Percentiles rank a stretch among this genome's conserved stretches.
These are phyloP conservation scores for Aspergillus clavatus DNA, from an alignment of 2,329 filamentous ascomycete species.

Conservation along the genomic window DNA sequence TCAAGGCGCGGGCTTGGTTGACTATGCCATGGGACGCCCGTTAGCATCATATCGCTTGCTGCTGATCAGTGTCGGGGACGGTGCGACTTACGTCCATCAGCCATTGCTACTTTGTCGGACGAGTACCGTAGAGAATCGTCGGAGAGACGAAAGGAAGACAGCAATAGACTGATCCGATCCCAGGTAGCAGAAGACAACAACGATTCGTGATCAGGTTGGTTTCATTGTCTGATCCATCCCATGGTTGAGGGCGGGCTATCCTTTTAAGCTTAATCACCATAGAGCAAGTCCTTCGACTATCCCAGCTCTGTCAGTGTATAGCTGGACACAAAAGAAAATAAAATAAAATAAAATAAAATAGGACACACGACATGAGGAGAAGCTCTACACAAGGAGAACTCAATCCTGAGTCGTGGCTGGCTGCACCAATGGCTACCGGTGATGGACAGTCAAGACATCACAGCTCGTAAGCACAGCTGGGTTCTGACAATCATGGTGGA, in stretches of 20 bases:
- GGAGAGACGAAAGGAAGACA: constrained; percentile 6
- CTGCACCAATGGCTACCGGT: constrained; percentile 28
- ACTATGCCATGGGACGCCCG: constrained; percentile 39
- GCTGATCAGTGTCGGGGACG: neutral
- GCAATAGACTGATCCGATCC: too few relatives aligned
- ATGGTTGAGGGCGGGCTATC: constrained; percentile 19
- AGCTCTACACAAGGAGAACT: constrained; percentile 18
- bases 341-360: too few relatives aligned
- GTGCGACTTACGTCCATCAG: constrained; percentile 51
- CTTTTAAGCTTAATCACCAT: constrained; percentile 20
- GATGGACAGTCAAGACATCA: constrained; percentile 19
- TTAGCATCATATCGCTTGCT: constrained; percentile 7
- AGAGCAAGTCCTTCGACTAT: neutral
- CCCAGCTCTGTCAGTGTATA: constrained; percentile 3
- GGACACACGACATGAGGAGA: constrained; percentile 1
- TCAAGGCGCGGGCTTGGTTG: constrained; percentile 59
- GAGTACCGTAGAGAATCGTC: constrained; percentile 1
- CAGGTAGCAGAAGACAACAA: constrained; percentile 6
- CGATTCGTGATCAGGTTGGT: constrained; percentile 7
- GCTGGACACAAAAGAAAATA: constrained; percentile 9
- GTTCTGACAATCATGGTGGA: constrained; percentile 22
- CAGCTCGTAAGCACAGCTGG: constrained; percentile 27
- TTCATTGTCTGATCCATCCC: constrained; percentile 10
- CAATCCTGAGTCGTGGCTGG: constrained; percentile 25
- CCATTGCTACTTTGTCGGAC: constrained; percentile 39